Evolutionary conservation across 2,329 filamentous ascomycete genomes (phyloP).

Genomic region (Alternaria sp.): DNA sequence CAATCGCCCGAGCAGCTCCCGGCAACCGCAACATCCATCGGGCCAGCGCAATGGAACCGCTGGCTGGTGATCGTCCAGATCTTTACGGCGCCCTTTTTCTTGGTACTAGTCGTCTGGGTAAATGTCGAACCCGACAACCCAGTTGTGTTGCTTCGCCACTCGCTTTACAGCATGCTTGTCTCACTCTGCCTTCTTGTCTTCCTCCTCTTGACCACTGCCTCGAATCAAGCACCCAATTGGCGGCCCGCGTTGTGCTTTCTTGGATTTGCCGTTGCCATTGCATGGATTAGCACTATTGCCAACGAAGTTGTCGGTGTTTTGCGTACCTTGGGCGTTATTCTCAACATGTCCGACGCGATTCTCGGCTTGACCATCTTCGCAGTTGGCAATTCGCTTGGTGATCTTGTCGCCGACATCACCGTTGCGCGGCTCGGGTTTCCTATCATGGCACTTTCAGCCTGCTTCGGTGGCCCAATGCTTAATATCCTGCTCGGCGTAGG

Average conservation of each 20-base stretch:
- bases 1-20: slow-evolving; percentile 47
- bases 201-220: slow-evolving; percentile 72
- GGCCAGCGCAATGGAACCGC: slow-evolving; percentile 75
- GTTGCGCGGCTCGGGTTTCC: slow-evolving; percentile 92
- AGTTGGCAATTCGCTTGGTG: slow-evolving; percentile 92
- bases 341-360: slow-evolving; percentile 93
- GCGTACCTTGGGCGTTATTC: slow-evolving; percentile 89
- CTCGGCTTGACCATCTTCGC: slow-evolving; percentile 95
- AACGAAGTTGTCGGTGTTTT: slow-evolving; percentile 94
- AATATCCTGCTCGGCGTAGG: slow-evolving; percentile 96
- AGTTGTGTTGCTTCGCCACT: slow-evolving; percentile 65
- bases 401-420: slow-evolving; percentile 93
- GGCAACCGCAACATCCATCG: slow-evolving; percentile 18
- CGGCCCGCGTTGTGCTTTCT: slow-evolving; percentile 83
- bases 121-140: slow-evolving; percentile 66
- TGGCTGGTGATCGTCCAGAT: slow-evolving; percentile 89
- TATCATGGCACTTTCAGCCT: slow-evolving; percentile 93
- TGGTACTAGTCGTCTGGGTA: slow-evolving; percentile 76
- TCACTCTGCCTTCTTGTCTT: slow-evolving; percentile 72
- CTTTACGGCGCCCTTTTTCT: slow-evolving; percentile 85
- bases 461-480: slow-evolving; percentile 97
- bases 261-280: slow-evolving; percentile 88
- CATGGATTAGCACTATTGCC: slow-evolving; percentile 96
- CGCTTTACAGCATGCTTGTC: slow-evolving; percentile 51
- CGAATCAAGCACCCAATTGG: slow-evolving; percentile 71